phyloP scores from a whole-genome alignment of 495 filamentous ascomycete species.

The Hyaloscypha bicolor region DNA sequence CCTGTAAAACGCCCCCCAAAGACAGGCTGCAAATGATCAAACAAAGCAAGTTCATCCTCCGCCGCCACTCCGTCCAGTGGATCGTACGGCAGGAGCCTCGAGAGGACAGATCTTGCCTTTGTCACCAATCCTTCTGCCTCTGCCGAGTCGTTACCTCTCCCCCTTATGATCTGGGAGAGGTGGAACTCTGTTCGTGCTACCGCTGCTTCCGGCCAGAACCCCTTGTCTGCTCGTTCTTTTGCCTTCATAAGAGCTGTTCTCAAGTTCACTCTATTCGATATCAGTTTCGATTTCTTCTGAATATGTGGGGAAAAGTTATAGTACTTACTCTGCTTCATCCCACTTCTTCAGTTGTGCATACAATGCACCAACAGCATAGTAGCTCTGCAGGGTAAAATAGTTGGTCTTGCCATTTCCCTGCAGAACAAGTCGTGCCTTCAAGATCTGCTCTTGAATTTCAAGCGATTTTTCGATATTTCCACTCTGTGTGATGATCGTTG shows the following conservation, averaged over 20 bases:
- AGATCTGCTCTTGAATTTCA: conserved; percentile 18
- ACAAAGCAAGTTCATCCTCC: conserved; percentile 16
- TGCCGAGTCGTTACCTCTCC: neutral
- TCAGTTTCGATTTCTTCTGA: neutral
- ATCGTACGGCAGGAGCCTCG: conserved; percentile 3
- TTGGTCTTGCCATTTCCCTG: conserved; percentile 21
- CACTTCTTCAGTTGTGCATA: conserved; percentile 1
- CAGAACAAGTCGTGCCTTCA: conserved; percentile 5
- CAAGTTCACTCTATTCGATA: neutral
- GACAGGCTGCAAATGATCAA: conserved; percentile 11
- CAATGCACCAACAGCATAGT: conserved; percentile 34
- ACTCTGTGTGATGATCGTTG: conserved; percentile 27
- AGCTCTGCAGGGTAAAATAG: conserved; percentile 34
- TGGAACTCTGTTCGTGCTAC: conserved; percentile 17
- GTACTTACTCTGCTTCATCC: conserved; percentile 10
- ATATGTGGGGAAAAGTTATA: neutral
- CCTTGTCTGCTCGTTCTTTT: conserved; percentile 9
- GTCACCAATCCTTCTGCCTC: conserved; percentile 7
- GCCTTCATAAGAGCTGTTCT: conserved; percentile 5
- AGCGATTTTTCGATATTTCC: conserved; percentile 26
- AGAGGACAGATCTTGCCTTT: neutral
- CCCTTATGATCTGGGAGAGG: conserved; percentile 6
- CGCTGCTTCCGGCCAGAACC: conserved; percentile 11
- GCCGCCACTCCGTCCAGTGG: neutral
- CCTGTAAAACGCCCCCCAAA: conserved; percentile 9